Base-by-base conservation (phyloP, 345 rosid species). In the Gynandropsis gynandra region DNA sequence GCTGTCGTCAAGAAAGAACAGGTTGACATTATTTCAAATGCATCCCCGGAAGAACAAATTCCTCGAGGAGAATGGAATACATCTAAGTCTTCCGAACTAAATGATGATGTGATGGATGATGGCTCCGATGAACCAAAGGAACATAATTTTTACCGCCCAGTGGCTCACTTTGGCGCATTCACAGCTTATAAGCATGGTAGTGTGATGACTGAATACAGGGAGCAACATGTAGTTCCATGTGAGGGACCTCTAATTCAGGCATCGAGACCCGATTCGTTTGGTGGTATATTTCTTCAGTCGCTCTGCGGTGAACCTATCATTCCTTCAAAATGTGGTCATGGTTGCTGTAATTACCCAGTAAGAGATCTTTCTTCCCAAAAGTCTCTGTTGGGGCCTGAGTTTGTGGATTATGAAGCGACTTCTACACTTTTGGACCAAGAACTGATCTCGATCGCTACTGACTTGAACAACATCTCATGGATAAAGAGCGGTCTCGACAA, bases 381-480 rank as follows among this genome's bases (percentile, higher is more conserved):
- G 55, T 75, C 84, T 1, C 54, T 90, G 46, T 54, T 82, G 72
- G 98, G 98, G 34, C 78, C 87, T 43, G 89, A 82, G 44, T 85
- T 88, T 63, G 72, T 80, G 50, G 92, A 82, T 37, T 77, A 64
- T 47, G 70, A 70, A 16, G 89, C 72, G 57, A 56, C 65, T 16
- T 70, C 77, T 17, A 64, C 65, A 36, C 77, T 61, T 41, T 72
- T 92, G 34, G 79, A 78, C 62, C 70, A 72, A 48, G 87, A 85
- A 51, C 62, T 85, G 83, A 74, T 85, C 42, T 64, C 80, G 7
- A 66, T 85, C 41, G 81, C 87, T 24, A 70, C 85, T 4, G 87
- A 85, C 39, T 73, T 85, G 50, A 85, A 87, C 62, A 80, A 73
- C 56, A 57, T 72, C 18, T 95, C 87, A 43, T 89, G 89, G 93